phyloP scores from a whole-genome alignment of 164 flowering plant species.

The Umbellularia californica region DNA sequence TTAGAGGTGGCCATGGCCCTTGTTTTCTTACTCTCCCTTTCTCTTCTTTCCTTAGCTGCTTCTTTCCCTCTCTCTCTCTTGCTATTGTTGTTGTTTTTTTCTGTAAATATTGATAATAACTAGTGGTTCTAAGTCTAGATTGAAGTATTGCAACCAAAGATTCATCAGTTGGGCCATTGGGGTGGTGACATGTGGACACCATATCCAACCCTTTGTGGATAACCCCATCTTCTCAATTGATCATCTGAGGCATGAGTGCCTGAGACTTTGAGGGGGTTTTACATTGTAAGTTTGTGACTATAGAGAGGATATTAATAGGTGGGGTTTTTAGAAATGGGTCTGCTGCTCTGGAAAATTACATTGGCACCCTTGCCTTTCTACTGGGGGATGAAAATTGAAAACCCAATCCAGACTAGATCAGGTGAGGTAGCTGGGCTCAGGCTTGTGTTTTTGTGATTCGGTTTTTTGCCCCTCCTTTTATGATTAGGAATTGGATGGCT shows the following conservation, averaged over 20 bases:
- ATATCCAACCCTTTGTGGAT: constrained; percentile 59
- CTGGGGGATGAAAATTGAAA: too few relatives aligned
- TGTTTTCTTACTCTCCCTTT: not conserved
- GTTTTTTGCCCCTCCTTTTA: too few relatives aligned
- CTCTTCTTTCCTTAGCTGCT: not conserved
- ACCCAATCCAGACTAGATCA: too few relatives aligned
- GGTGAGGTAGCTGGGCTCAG: too few relatives aligned
- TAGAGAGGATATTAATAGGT: not conserved
- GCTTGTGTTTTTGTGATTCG: too few relatives aligned
- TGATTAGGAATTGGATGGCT: too few relatives aligned
- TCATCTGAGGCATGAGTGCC: not conserved
- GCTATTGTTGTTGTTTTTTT: not conserved
- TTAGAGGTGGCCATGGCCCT: constrained; percentile 50
- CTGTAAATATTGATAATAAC: not conserved
- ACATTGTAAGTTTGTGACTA: not conserved
- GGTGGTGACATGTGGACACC: constrained; percentile 49
- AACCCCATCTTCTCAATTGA: constrained; percentile 21
- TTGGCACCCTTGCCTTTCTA: not conserved
- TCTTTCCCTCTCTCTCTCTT: not conserved
- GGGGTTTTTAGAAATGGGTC: not conserved
- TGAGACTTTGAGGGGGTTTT: not conserved
- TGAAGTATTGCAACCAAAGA: not conserved
- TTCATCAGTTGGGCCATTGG: constrained; percentile 40
- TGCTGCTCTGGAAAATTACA: not conserved
- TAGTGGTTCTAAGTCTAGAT: not conserved